phyloP scores from a whole-genome alignment of 805 yeast genomes.

The Candida alai region DNA sequence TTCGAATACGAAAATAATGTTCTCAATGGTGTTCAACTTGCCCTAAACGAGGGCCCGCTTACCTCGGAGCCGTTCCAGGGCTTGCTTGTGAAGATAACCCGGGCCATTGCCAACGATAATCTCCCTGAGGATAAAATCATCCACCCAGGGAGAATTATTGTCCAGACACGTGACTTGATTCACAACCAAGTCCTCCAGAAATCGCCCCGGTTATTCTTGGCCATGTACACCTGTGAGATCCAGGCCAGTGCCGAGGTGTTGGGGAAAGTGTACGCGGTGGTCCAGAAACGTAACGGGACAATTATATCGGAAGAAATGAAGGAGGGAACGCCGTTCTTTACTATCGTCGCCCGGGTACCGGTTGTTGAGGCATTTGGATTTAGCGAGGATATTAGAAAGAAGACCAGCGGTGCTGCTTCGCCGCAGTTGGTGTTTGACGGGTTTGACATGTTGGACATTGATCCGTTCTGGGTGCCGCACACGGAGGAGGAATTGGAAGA shows the following conservation, averaged over 20 bases:
- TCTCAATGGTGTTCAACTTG: constrained; percentile 79
- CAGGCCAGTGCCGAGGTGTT: constrained; percentile 93
- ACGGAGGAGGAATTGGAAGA: constrained; percentile 96
- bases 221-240: constrained; percentile 90
- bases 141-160: constrained; percentile 67
- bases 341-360: constrained; percentile 79
- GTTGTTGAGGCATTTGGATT: constrained; percentile 97
- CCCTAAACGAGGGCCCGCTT: constrained; percentile 81
- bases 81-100: constrained; percentile 46
- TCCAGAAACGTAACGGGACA: constrained; percentile 81
- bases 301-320: constrained; percentile 92
- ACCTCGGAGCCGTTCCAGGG: constrained; percentile 88
- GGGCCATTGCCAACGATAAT: constrained; percentile 16
- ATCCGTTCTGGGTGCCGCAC: constrained; percentile 99
- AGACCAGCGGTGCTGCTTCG: constrained; percentile 94
- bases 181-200: constrained; percentile 68
- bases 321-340: constrained; percentile 97
- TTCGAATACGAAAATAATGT: constrained; percentile 56
- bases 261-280: constrained; percentile 93
- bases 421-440: constrained; percentile 94
- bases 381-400: constrained; percentile 88
- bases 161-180: constrained; percentile 68
- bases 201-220: constrained; percentile 88
- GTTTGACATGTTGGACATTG: constrained; percentile 78
- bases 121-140: constrained; percentile 31